Evolutionary conservation across 78 protist genomes (phyloP).

Genomic region (Speleostelium caveatum): DNA sequence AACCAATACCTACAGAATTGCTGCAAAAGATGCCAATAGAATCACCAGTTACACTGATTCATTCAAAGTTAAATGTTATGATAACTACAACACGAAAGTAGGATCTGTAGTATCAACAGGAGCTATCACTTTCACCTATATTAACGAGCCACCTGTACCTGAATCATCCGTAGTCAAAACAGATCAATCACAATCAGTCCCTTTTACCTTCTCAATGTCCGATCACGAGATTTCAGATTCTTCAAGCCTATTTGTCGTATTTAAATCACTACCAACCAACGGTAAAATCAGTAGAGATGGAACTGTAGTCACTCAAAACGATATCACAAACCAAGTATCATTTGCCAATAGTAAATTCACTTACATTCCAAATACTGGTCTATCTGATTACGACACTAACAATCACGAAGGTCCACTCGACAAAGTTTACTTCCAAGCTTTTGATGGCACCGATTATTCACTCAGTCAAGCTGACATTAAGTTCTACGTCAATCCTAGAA

Average conservation of each 20-base stretch:
- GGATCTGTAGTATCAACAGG: background rate
- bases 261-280: constrained; percentile 8
- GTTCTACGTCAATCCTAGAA: constrained; percentile 12
- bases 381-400: constrained; percentile 9
- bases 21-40: no score
- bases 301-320: background rate
- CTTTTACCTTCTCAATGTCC: background rate
- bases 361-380: constrained; percentile 17
- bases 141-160: constrained; percentile 35
- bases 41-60: background rate
- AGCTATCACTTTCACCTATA: background rate
- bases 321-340: background rate
- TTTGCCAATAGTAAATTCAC: background rate
- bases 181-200: background rate
- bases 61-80: background rate
- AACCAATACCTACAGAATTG: background rate
- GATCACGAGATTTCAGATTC: constrained; percentile 6
- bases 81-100: background rate
- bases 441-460: background rate
- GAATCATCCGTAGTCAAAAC: background rate
- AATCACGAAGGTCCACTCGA: constrained; percentile 57
- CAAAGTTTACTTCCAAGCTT: background rate
- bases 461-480: background rate
- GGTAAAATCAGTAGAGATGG: constrained; percentile 28
- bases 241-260: background rate